Percentiles rank a stretch among this genome's conserved stretches.
Evolutionary conservation across 768 basidiomycete genomes (phyloP).

Genomic region (Boletus huronensis): DNA sequence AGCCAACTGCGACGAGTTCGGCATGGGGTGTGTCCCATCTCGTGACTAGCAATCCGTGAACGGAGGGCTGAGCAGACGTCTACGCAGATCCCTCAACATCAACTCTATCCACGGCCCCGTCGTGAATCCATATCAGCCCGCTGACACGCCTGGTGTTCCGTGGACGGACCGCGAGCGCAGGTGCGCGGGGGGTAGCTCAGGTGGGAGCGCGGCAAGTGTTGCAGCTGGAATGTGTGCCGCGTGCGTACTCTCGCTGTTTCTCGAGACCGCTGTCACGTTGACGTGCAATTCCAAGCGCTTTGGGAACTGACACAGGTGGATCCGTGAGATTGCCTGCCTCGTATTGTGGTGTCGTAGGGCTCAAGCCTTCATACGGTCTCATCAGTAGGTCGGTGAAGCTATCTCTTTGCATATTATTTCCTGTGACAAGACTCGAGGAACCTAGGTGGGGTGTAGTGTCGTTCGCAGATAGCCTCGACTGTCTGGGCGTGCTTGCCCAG

Average conservation of each 20-base stretch:
- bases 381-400: slow-evolving; percentile 64
- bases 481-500: slow-evolving; percentile 77
- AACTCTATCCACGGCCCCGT: slow-evolving; percentile 76
- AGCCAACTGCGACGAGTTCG: slow-evolving; percentile 96
- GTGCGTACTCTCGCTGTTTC: slow-evolving; percentile 46
- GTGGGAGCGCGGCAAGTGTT: slow-evolving; percentile 93
- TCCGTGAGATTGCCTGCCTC: slow-evolving; percentile 91
- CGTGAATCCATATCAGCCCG: slow-evolving; percentile 61
- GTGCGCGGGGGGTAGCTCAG: slow-evolving; percentile 90
- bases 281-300: slow-evolving; percentile 50
- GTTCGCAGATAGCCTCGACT: slow-evolving; percentile 93
- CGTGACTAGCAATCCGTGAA: neutral
- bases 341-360: slow-evolving; percentile 87
- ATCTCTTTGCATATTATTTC: neutral
- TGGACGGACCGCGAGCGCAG: slow-evolving; percentile 40
- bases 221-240: slow-evolving; percentile 78
- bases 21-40: slow-evolving; percentile 76
- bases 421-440: slow-evolving; percentile 5
- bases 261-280: neutral
- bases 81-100: slow-evolving; percentile 66
- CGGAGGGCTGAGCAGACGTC: neutral
- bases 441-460: slow-evolving; percentile 85
- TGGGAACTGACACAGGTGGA: slow-evolving; percentile 95
- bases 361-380: slow-evolving; percentile 94
- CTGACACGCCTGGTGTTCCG: slow-evolving; percentile 9